A percentile compares a stretch with the other conserved stretches of the same genome.
Conservation (phyloP, 1,284 basidiomycete genomes). For the Pseudozyma sp. region DNA sequence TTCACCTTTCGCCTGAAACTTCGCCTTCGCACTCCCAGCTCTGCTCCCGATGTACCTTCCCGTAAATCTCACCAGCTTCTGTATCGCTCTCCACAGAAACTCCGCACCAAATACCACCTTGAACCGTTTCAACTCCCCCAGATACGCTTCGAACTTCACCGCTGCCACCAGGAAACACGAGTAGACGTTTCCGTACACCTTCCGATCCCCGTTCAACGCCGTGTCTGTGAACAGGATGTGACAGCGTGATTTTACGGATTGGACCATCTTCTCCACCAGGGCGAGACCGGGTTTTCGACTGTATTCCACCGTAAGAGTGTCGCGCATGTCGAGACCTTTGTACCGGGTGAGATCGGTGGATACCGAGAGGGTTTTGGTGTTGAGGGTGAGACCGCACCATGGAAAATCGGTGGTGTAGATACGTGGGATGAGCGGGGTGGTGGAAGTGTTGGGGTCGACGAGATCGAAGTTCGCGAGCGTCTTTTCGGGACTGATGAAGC, state of each 20-base stretch:
- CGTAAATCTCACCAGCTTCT: constrained; percentile 36
- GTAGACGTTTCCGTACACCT: constrained; percentile 84
- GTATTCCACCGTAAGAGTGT: constrained; percentile 67
- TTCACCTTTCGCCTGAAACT: background rate
- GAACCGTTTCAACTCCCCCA: constrained; percentile 74
- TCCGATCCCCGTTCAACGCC: constrained; percentile 75
- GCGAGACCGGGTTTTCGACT: constrained; percentile 56
- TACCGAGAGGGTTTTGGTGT: constrained; percentile 51
- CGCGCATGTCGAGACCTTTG: constrained; percentile 57
- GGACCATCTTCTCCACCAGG: constrained; percentile 62
- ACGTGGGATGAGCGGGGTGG: constrained; percentile 57
- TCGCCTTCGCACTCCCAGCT: constrained; percentile 16
- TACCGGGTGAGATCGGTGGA: constrained; percentile 57
- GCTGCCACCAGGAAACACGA: constrained; percentile 86
- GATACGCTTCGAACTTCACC: constrained; percentile 87
- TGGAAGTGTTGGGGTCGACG: constrained; percentile 73
- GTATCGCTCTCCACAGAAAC: constrained; percentile 25
- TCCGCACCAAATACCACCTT: constrained; percentile 13
- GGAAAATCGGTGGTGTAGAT: constrained; percentile 51
- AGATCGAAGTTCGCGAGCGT: constrained; percentile 84
- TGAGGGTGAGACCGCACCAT: constrained; percentile 65
- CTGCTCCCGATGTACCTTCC: constrained; percentile 30
- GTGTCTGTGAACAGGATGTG: constrained; percentile 84
- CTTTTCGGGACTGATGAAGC: constrained; percentile 87
- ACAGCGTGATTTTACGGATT: constrained; percentile 50